A percentile compares a stretch with the other conserved stretches of the same genome.
phyloP scores from a whole-genome alignment of 2,329 filamentous ascomycete genomes.

The Aspergillus quadrilineatus region DNA sequence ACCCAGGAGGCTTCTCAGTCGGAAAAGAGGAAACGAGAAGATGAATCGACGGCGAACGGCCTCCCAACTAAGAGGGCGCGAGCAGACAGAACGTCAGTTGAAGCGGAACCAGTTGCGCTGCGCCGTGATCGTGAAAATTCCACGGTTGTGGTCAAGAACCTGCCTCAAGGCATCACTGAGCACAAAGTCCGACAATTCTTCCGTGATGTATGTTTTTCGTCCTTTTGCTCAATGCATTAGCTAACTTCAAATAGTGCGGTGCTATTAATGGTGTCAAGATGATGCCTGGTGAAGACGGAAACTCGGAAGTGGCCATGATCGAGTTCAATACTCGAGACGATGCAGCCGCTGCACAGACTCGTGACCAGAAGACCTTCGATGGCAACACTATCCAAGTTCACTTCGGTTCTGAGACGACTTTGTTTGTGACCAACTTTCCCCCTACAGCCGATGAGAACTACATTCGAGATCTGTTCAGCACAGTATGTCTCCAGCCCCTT shows the following conservation, averaged over 20 bases:
- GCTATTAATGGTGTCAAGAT: conserved; percentile 75
- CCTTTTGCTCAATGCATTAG: background rate
- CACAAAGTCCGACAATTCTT: conserved; percentile 84
- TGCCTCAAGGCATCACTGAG: conserved; percentile 69
- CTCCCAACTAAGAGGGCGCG: conserved; percentile 66
- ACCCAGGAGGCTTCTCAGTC: conserved; percentile 27
- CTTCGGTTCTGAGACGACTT: conserved; percentile 72
- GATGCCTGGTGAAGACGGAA: conserved; percentile 59
- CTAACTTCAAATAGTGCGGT: conserved; percentile 57
- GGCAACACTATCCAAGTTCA: conserved; percentile 71
- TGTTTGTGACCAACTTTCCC: conserved; percentile 91
- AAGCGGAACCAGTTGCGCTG: conserved; percentile 37
- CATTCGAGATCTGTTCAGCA: conserved; percentile 57
- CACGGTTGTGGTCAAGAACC: conserved; percentile 74
- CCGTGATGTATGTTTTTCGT: conserved; percentile 56
- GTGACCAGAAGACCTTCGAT: conserved; percentile 76
- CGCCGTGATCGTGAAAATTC: conserved; percentile 91
- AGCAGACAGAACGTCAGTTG: conserved; percentile 38
- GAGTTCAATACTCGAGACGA: conserved; percentile 84
- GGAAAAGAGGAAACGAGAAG: conserved; percentile 71
- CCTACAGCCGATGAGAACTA: conserved; percentile 50
- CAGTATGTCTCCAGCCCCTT: conserved; percentile 39
- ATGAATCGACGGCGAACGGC: conserved; percentile 53
- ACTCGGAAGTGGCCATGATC: conserved; percentile 69
- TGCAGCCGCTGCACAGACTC: conserved; percentile 74